These are phyloP conservation scores for Camellia sinensis DNA, from an alignment of 148 eudicot species.

Conservation along the genomic window DNA sequence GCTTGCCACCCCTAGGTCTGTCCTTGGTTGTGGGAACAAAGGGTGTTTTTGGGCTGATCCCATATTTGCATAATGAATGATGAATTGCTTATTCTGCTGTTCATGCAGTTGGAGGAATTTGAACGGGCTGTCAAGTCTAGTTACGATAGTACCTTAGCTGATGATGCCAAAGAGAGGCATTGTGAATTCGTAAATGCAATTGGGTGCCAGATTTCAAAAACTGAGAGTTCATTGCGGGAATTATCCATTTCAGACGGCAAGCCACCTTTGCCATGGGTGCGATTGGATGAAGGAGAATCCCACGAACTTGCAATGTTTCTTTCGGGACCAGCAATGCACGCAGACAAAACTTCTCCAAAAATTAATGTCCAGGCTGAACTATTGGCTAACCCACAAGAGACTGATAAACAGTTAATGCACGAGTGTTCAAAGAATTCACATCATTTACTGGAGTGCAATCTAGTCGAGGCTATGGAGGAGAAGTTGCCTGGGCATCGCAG, in stretches of 20 bases:
- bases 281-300: conserved; percentile 66
- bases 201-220: conserved; percentile 46
- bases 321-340: conserved; percentile 35
- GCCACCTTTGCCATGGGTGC: conserved; percentile 59
- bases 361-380: conserved; percentile 21
- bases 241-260: conserved; percentile 45
- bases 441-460: conserved; percentile 24
- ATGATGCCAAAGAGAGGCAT: conserved; percentile 68
- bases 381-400: conserved; percentile 22
- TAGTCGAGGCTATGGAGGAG: conserved; percentile 34
- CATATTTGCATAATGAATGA: background rate
- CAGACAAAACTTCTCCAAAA: conserved; percentile 23
- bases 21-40: background rate
- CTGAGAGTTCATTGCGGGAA: conserved; percentile 47
- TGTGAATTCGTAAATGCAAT: conserved; percentile 60
- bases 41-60: background rate
- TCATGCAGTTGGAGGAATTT: conserved; percentile 74
- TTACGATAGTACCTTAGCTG: conserved; percentile 35
- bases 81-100: background rate
- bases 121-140: conserved; percentile 63
- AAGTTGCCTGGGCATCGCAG: conserved; percentile 63
- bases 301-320: conserved; percentile 74
- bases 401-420: conserved; percentile 19
- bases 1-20: too few species aligned
- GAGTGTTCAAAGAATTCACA: conserved; percentile 25